These are phyloP conservation scores for Phytophthora rubi DNA, from an alignment of 352 stramenopile genomes.

Conservation along the genomic window DNA sequence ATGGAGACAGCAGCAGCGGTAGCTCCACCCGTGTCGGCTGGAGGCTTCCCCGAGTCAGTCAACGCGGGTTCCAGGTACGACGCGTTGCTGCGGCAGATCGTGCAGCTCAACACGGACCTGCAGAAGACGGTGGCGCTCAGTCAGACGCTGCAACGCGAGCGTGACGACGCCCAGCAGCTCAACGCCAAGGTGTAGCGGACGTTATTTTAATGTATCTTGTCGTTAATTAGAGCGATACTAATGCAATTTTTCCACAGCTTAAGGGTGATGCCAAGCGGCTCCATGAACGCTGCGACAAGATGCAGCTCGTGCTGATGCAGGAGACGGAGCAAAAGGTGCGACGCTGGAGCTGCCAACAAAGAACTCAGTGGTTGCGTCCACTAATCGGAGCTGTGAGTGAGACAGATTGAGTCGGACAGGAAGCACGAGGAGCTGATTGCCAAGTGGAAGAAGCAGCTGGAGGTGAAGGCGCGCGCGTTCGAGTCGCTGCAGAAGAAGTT, in stretches of 20 bases:
- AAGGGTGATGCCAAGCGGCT: conserved; percentile 68
- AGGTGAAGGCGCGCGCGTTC: conserved; percentile 82
- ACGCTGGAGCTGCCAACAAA: background rate
- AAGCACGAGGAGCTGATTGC: conserved; percentile 83
- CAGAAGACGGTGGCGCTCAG: conserved; percentile 85
- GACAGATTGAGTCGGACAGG: conserved; percentile 77
- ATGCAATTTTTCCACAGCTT: conserved; percentile 38
- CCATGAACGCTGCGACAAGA: conserved; percentile 82
- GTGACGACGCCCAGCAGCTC: conserved; percentile 66
- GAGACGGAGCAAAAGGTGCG: conserved; percentile 81
- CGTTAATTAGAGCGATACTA: background rate
- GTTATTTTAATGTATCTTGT: background rate
- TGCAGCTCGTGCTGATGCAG: conserved; percentile 80
- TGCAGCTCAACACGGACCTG: conserved; percentile 84
- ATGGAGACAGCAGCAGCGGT: conserved; percentile 21
- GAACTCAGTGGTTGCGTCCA: background rate
- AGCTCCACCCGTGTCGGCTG: background rate
- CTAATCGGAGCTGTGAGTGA: background rate
- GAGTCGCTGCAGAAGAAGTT: conserved; percentile 86
- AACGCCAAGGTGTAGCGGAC: conserved; percentile 53
- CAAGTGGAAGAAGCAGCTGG: conserved; percentile 88
- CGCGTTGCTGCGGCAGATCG: conserved; percentile 79
- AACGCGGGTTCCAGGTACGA: conserved; percentile 57
- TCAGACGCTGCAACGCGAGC: conserved; percentile 79
- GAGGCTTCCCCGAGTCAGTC: conserved; percentile 8